Conservation (phyloP, 2,329 filamentous ascomycete genomes). For the Hypoxylon sp. region DNA sequence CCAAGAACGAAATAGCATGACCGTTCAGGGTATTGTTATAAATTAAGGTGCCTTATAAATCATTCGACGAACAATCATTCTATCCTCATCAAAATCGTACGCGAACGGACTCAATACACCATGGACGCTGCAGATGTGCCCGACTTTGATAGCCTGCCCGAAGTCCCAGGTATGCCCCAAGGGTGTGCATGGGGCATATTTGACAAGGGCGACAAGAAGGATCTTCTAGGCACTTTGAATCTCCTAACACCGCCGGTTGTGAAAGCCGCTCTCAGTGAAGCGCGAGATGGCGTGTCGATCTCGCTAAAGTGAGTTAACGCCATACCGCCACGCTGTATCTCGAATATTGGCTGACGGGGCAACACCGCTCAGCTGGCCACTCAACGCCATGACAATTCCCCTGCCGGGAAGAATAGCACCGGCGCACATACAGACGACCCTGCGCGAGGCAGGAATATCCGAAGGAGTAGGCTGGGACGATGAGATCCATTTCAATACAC, state of each 20-base stretch:
- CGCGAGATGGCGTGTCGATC: slow-evolving; percentile 64
- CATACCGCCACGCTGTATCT: background rate
- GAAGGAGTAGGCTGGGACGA: slow-evolving; percentile 61
- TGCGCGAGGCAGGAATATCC: slow-evolving; percentile 53
- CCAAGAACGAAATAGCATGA: slow-evolving; percentile 2
- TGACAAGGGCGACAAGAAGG: slow-evolving; percentile 65
- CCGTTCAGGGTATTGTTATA: background rate
- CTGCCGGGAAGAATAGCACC: slow-evolving; percentile 56
- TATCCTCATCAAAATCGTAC: background rate
- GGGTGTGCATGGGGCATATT: slow-evolving; percentile 69
- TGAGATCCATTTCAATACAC: slow-evolving; percentile 69
- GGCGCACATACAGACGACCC: slow-evolving; percentile 57
- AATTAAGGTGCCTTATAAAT: background rate
- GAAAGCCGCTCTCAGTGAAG: slow-evolving; percentile 59
- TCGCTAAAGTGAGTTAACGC: slow-evolving; percentile 64
- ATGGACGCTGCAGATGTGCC: slow-evolving; percentile 56
- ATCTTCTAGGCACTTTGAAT: slow-evolving; percentile 67
- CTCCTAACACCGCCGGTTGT: slow-evolving; percentile 64
- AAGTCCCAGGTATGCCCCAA: slow-evolving; percentile 61
- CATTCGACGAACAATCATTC: background rate
- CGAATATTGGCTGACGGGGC: slow-evolving; percentile 8
- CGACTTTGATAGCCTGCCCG: slow-evolving; percentile 61
- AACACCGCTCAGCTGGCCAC: slow-evolving; percentile 56
- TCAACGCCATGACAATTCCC: slow-evolving; percentile 59
- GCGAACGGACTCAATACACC: background rate